Evolutionary conservation across 495 filamentous ascomycete species (phyloP).

Genomic region (Hyaloscypha hepaticicola): DNA sequence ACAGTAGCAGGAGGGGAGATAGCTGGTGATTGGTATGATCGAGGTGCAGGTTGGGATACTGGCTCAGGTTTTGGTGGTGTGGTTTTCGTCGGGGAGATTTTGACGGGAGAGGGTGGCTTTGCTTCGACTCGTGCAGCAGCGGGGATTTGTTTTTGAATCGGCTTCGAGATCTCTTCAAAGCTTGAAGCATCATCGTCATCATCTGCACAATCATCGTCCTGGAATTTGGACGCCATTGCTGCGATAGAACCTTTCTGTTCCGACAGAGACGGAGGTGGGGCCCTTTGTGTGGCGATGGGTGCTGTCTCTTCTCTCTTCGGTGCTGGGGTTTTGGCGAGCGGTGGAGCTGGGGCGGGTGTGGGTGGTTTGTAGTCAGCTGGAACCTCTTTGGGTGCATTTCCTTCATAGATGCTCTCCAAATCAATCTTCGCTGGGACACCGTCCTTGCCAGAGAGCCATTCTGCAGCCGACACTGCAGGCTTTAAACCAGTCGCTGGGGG

Average conservation of each 20-base stretch:
- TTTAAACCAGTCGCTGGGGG: slow-evolving; percentile 76
- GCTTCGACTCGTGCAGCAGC: slow-evolving; percentile 34
- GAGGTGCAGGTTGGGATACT: slow-evolving; percentile 38
- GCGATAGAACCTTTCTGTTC: slow-evolving; percentile 86
- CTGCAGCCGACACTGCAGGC: slow-evolving; percentile 72
- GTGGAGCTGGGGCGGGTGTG: slow-evolving; percentile 42
- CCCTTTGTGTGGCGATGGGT: slow-evolving; percentile 46
- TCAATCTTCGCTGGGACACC: slow-evolving; percentile 87
- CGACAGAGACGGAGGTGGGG: slow-evolving; percentile 65
- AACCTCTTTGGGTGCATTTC: slow-evolving; percentile 71
- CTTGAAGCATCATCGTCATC: slow-evolving; percentile 68
- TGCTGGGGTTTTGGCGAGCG: slow-evolving; percentile 49
- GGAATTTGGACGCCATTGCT: slow-evolving; percentile 78
- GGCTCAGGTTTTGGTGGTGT: slow-evolving; percentile 31
- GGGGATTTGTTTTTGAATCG: slow-evolving; percentile 40
- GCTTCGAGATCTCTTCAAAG: slow-evolving; percentile 80
- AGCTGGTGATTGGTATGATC: slow-evolving; percentile 34
- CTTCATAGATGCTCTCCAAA: slow-evolving; percentile 87
- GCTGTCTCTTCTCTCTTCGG: slow-evolving; percentile 53
- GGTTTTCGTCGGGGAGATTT: slow-evolving; percentile 24
- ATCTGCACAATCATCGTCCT: slow-evolving; percentile 63
- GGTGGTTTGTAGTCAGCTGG: slow-evolving; percentile 67
- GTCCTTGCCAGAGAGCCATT: slow-evolving; percentile 86
- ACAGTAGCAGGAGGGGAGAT: slow-evolving; percentile 38
- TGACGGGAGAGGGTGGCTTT: slow-evolving; percentile 26